Percentiles rank a stretch among this genome's conserved stretches.
Conservation (phyloP, 352 stramenopile genomes). For the Phytophthora fragariae region DNA sequence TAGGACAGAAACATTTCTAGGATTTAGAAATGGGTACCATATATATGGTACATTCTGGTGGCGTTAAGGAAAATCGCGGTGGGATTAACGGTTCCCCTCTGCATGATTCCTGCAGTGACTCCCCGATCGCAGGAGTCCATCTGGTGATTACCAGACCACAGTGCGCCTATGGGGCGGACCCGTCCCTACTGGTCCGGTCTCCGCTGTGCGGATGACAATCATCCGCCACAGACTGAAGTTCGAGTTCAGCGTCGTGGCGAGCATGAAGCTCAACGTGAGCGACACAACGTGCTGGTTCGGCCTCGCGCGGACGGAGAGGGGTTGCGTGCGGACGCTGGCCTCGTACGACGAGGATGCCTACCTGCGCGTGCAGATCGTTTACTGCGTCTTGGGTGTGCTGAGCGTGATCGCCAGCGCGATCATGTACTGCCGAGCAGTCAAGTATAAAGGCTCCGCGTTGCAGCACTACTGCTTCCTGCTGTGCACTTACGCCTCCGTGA, state of each 20-base stretch:
- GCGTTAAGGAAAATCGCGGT: too few relatives aligned
- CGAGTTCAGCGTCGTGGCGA: conserved; percentile 2
- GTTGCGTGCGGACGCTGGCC: conserved; percentile 31
- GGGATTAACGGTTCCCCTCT: too few relatives aligned
- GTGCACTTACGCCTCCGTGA: conserved; percentile 42
- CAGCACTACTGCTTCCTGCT: conserved; percentile 43
- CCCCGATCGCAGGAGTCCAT: background rate
- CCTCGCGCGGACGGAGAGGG: conserved; percentile 29
- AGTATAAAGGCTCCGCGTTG: conserved; percentile 31
- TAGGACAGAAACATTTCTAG: too few relatives aligned
- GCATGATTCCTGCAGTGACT: background rate
- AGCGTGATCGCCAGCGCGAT: conserved; percentile 26
- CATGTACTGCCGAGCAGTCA: conserved; percentile 39
- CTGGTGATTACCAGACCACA: background rate
- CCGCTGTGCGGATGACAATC: conserved; percentile 11
- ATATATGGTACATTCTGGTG: too few relatives aligned
- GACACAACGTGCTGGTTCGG: conserved; percentile 40
- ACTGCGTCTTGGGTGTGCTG: conserved; percentile 29
- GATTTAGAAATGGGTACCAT: too few relatives aligned
- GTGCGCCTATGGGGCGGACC: conserved; percentile 3
- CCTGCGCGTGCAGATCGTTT: conserved; percentile 36
- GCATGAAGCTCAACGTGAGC: conserved; percentile 38
- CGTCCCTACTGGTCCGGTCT: conserved; percentile 25
- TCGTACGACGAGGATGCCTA: conserved; percentile 36
- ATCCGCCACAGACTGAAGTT: conserved; percentile 2